A percentile compares a stretch with the other conserved stretches of the same genome.
These are phyloP conservation scores for Acacia melanoxylon DNA, from an alignment of 306 rosid species.

Conservation along the genomic window DNA sequence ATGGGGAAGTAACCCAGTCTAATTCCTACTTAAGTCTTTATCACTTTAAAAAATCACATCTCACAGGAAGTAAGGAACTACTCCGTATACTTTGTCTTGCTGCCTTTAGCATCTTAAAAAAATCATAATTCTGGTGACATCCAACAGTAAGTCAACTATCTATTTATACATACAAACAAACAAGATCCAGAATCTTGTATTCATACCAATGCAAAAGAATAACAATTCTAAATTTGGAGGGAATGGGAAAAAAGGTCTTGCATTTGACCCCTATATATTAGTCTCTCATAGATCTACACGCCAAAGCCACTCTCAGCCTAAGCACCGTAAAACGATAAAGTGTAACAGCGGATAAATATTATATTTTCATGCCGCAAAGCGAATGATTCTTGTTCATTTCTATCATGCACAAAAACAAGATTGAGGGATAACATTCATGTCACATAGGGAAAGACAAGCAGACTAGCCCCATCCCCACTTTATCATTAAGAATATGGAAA, in stretches of 20 bases:
- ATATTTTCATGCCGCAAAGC: not conserved
- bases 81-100: not conserved
- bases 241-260: not conserved
- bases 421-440: not conserved
- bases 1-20: not conserved
- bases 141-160: not conserved
- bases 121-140: not conserved
- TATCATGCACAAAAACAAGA: not conserved
- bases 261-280: not conserved
- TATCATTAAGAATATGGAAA: constrained; percentile 15
- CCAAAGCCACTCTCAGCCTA: not conserved
- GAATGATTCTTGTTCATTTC: not conserved
- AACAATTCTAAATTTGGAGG: not conserved
- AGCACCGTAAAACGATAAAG: not conserved
- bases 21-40: not conserved
- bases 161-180: not conserved
- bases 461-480: not conserved
- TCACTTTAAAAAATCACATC: not conserved
- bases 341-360: not conserved
- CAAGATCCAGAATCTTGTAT: not conserved
- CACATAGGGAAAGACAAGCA: not conserved
- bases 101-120: not conserved
- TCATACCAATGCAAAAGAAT: not conserved
- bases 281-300: constrained; percentile 1
- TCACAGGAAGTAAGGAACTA: not conserved